phyloP scores from a whole-genome alignment of 106 monocot species.

The Allium fistulosum region DNA sequence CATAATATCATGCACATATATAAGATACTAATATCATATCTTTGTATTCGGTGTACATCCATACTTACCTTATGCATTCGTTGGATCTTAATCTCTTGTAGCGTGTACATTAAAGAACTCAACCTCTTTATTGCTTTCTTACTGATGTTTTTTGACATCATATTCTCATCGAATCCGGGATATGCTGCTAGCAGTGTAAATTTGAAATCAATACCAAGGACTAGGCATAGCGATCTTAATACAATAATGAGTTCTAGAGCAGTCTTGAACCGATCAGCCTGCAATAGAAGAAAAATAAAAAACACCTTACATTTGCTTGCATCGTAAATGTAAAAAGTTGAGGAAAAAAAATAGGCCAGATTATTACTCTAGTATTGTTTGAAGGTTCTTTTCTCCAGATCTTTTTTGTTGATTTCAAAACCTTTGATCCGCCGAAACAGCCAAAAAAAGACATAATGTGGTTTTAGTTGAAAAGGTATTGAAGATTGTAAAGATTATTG shows the following conservation, averaged over 20 bases:
- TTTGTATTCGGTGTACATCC: too few species aligned
- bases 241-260: constrained; percentile 31
- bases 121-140: constrained; percentile 48
- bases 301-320: too few species aligned
- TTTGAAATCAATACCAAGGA: constrained; percentile 55
- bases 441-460: too few species aligned
- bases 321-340: too few species aligned
- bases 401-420: too few species aligned
- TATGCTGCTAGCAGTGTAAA: constrained; percentile 24
- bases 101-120: constrained; percentile 22
- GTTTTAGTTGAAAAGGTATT: too few species aligned
- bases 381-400: too few species aligned
- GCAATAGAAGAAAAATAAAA: constrained; percentile 3
- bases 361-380: too few species aligned
- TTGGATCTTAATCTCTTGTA: constrained; percentile 46
- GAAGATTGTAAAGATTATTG: too few species aligned
- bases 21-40: background rate
- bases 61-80: constrained; percentile 66
- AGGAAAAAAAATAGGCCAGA: too few species aligned
- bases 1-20: background rate
- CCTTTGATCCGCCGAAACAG: too few species aligned
- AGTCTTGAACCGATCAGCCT: constrained; percentile 41
- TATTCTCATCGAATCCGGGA: constrained; percentile 30
- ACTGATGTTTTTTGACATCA: constrained; percentile 26
- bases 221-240: constrained; percentile 36